Percentiles rank a stretch among this genome's conserved stretches.
These are phyloP conservation scores for Suillus occidentalis DNA, from an alignment of 768 basidiomycete genomes.

Conservation along the genomic window DNA sequence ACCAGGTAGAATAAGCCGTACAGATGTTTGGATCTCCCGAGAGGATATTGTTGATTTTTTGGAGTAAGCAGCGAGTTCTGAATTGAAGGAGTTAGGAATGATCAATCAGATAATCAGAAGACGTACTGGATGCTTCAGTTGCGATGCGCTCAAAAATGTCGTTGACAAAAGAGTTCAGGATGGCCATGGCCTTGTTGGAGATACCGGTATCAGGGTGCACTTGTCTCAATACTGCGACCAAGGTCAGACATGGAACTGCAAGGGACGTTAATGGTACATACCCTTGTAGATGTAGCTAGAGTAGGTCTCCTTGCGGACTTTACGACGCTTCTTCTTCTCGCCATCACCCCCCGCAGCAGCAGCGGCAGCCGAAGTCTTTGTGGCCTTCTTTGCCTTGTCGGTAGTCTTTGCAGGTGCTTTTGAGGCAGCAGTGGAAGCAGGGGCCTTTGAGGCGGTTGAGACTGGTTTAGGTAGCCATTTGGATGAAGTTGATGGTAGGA, in stretches of 20 bases:
- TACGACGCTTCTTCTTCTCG: slow-evolving; percentile 89
- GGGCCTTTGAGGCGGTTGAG: slow-evolving; percentile 79
- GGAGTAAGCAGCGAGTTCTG: slow-evolving; percentile 95
- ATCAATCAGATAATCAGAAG: not conserved
- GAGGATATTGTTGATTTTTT: slow-evolving; percentile 99
- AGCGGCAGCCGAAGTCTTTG: slow-evolving; percentile 55
- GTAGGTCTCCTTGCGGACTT: slow-evolving; percentile 89
- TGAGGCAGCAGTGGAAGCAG: slow-evolving; percentile 39
- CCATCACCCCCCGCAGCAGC: slow-evolving; percentile 52
- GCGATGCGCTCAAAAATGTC: slow-evolving; percentile 95
- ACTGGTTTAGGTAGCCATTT: slow-evolving; percentile 73
- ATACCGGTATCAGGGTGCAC: slow-evolving; percentile 99
- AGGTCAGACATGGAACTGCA: slow-evolving; percentile 4
- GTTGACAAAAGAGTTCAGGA: slow-evolving; percentile 94
- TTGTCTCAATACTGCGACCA: slow-evolving; percentile 79
- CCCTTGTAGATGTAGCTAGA: slow-evolving; percentile 96
- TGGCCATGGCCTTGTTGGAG: slow-evolving; percentile 98
- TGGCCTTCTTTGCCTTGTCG: slow-evolving; percentile 50
- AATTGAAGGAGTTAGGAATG: slow-evolving; percentile 2
- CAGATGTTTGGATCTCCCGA: slow-evolving; percentile 96
- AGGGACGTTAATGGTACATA: slow-evolving; percentile 22
- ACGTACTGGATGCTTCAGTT: slow-evolving; percentile 82
- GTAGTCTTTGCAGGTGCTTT: slow-evolving; percentile 47
- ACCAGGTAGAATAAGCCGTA: slow-evolving; percentile 93
- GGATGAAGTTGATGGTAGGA: slow-evolving; percentile 12